Base-by-base conservation (phyloP, 164 flowering plant species). In the Umbilicus rupestris region DNA sequence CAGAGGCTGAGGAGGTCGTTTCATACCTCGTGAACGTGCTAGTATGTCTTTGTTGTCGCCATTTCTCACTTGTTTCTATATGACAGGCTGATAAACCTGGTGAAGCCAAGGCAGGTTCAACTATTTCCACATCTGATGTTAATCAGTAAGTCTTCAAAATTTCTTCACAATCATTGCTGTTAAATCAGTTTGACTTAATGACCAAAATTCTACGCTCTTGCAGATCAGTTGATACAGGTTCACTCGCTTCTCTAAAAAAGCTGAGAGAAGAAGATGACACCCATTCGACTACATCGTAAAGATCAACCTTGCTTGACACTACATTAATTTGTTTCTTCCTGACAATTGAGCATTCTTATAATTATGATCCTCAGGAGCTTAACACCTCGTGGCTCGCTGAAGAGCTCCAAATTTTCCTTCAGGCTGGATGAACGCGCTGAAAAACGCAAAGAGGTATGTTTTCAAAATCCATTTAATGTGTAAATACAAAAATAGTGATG, bases 401-500 rank as follows among this genome's bases (percentile, higher is more conserved):
- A 79, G 73, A 77, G 72, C 20, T 69, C 85, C 65, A 87, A 79
- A 63, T 92, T 86, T 77, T 60, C 87, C 70, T 92, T 77, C 77
- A 83, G 94, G 74, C 77, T 81, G 82, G 85, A 81, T n/a, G 94
- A 91, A 71, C 91, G 97, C 62, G 97, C 94, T 68, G 96, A 87
- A 66, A 91, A 80, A 70, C 70, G 97, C 33, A 91, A 81, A 75
- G 90, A 91, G 89, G 97, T 90, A 67, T 47, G 71, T 31, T 26
- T 49, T 19, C 9, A 3, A 15, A 39, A n/a, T 55, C 22, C 1
- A 44, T 63, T 55, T 49, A 33, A 50, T 12, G 37, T 63, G 30
- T 20, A 35, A 44, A n/a, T n/a, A n/a, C n/a, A n/a, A n/a, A n/a
- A 45, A 30, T 1, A 41, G 45, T 0, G 39, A 24, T 50, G 6